These are phyloP conservation scores for Tritrichomonas musculus DNA, from an alignment of 208 protist genomes.

Conservation along the genomic window DNA sequence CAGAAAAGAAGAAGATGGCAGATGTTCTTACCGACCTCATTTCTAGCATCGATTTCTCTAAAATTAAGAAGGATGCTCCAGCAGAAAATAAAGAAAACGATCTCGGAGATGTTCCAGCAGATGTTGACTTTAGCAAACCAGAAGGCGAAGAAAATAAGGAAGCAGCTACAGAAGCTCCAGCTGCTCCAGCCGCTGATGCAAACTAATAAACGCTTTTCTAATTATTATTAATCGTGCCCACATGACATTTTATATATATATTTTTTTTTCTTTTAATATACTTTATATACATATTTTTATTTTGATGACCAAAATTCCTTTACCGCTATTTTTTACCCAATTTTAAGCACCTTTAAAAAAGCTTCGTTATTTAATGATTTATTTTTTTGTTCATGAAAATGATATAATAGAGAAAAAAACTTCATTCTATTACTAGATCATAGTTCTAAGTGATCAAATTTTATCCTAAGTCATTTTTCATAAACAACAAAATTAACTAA, in stretches of 20 bases:
- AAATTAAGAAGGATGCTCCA: not conserved
- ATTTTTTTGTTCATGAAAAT: not conserved
- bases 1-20: not conserved
- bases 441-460: not conserved
- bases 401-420: not conserved
- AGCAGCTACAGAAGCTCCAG: no score
- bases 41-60: not conserved
- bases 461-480: not conserved
- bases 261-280: not conserved
- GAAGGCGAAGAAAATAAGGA: slow-evolving; percentile 17
- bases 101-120: not conserved
- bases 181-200: no score
- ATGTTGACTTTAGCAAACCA: slow-evolving; percentile 26
- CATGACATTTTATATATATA: not conserved
- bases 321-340: not conserved
- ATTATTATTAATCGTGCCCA: not conserved
- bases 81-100: not conserved
- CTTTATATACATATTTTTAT: not conserved
- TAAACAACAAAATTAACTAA: not conserved
- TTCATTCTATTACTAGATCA: not conserved
- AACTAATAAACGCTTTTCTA: no score
- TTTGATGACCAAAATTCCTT: not conserved
- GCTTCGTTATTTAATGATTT: not conserved
- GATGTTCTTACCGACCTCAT: not conserved
- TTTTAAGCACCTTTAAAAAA: not conserved